Evolutionary conservation across 805 yeast genomes (phyloP).

Genomic region (Tetrapisispora arboricola): DNA sequence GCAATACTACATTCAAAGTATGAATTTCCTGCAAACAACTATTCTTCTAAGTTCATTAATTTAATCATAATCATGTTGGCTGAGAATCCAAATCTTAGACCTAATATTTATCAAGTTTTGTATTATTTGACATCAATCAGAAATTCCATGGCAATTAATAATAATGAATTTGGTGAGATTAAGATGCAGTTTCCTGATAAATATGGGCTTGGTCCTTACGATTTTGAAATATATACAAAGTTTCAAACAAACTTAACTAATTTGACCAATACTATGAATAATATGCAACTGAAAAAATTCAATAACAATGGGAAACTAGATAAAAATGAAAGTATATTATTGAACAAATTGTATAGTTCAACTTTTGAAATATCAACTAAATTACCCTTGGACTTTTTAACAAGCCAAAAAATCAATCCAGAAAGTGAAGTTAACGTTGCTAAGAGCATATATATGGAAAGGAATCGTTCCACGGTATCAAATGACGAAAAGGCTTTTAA

Average conservation of each 20-base stretch:
- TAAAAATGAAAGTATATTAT: constrained; percentile 9
- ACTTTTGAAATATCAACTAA: constrained; percentile 25
- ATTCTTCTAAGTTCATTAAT: constrained; percentile 62
- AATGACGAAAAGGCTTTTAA: background rate
- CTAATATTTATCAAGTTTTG: constrained; percentile 76
- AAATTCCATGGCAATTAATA: constrained; percentile 18
- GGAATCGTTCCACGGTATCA: background rate
- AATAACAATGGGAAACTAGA: constrained; percentile 9
- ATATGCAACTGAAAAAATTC: constrained; percentile 18
- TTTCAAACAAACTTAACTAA: constrained; percentile 35
- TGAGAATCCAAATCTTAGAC: constrained; percentile 75
- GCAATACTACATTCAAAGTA: constrained; percentile 82
- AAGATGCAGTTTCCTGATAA: constrained; percentile 39
- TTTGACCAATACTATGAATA: constrained; percentile 22
- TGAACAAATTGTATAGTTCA: constrained; percentile 20
- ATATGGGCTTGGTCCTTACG: constrained; percentile 41
- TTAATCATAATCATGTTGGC: constrained; percentile 72
- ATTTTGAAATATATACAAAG: constrained; percentile 44
- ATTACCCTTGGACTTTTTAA: constrained; percentile 11
- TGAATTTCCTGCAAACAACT: constrained; percentile 67
- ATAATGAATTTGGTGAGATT: constrained; percentile 14
- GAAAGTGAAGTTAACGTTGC: background rate
- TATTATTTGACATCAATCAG: constrained; percentile 53
- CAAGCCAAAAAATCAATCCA: background rate
- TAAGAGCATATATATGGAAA: background rate